Evolutionary conservation across 768 basidiomycete genomes (phyloP).

Genomic region (Mycena indigotica): DNA sequence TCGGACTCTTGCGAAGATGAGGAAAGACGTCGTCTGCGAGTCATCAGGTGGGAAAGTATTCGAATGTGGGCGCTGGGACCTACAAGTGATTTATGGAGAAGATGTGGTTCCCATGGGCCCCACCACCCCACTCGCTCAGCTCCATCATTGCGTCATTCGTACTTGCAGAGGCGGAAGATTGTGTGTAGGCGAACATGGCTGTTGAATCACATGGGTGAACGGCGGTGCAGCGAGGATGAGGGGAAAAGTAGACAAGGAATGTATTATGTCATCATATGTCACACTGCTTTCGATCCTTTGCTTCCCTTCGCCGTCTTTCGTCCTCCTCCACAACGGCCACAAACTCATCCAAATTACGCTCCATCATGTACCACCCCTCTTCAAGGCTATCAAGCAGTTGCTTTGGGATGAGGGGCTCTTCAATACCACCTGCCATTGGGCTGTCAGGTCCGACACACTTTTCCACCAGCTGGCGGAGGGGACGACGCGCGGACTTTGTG

Average conservation of each 20-base stretch:
- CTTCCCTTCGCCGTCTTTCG: neutral
- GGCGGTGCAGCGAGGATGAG: neutral
- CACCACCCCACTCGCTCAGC: constrained; percentile 1
- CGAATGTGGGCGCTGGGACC: neutral
- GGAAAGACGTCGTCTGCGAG: neutral
- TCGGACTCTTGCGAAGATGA: neutral
- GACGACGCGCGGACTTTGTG: too few species aligned
- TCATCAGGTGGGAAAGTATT: neutral
- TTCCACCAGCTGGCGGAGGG: neutral
- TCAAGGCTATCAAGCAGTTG: neutral
- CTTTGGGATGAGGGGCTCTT: neutral
- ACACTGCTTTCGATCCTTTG: neutral
- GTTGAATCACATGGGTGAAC: too few species aligned
- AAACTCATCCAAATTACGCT: neutral
- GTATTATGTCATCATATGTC: neutral
- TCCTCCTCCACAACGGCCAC: neutral
- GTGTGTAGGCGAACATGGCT: too few species aligned
- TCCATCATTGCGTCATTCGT: neutral
- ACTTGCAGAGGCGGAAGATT: too few species aligned
- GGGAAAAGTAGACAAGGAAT: neutral
- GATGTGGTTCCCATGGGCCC: neutral
- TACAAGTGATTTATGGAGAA: neutral
- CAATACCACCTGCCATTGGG: neutral
- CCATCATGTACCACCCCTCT: neutral
- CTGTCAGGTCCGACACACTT: neutral